Evolutionary conservation across 179 eudicot species (phyloP).

Genomic region (Silene coronaria): DNA sequence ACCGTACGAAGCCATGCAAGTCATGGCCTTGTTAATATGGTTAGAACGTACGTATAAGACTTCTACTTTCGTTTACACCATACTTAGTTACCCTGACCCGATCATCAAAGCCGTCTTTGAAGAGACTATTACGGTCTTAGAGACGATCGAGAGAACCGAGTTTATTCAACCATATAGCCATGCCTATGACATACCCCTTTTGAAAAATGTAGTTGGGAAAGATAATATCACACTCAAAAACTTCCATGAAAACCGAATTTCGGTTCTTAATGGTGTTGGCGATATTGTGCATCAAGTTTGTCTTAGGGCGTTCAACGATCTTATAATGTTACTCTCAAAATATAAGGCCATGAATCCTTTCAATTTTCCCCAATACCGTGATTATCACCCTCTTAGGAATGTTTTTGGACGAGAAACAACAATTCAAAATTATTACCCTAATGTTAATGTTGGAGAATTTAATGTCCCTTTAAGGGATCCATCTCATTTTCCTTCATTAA

Average conservation of each 20-base stretch:
- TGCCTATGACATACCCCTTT: conserved; percentile 18
- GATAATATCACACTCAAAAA: conserved; percentile 15
- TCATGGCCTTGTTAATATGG: conserved; percentile 40
- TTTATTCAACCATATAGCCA: background rate
- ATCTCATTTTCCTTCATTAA: background rate
- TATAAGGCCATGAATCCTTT: background rate
- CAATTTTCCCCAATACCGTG: background rate
- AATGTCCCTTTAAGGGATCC: background rate
- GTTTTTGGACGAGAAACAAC: background rate
- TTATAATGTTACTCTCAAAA: conserved; percentile 5
- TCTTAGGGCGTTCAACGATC: conserved; percentile 42
- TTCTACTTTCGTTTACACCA: conserved; percentile 1
- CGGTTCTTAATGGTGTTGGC: conserved; percentile 28
- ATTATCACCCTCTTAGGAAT: background rate
- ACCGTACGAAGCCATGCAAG: conserved; percentile 31
- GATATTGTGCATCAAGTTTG: conserved; percentile 34
- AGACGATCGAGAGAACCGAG: conserved; percentile 17
- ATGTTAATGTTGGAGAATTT: conserved; percentile 16
- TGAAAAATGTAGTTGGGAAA: conserved; percentile 22
- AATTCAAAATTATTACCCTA: background rate
- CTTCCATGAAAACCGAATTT: conserved; percentile 36
- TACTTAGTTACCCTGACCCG: conserved; percentile 15
- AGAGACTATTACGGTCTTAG: conserved; percentile 39
- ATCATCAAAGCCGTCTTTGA: conserved; percentile 27
- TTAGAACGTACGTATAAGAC: conserved; percentile 24